Evolutionary conservation across 176 grass and related monocot species (phyloP), one percentile per base, ranked within the genome.

Genomic region (Oropetium thomaeum): DNA sequence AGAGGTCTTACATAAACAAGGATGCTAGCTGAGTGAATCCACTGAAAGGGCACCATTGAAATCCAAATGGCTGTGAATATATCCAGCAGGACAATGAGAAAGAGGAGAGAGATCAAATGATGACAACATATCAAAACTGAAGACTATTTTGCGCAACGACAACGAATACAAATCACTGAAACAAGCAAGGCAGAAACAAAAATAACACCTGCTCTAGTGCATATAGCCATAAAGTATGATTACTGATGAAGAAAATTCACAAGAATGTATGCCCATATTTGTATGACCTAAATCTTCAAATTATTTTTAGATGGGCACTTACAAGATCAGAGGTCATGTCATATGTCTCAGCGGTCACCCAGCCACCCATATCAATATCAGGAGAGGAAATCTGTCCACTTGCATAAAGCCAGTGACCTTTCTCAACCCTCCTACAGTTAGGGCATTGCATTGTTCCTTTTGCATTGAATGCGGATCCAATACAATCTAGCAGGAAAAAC

Each of bases 381-480:
- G 84, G 44, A 65, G 93, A 80, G 40, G 88, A 82, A 77, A 76
- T 68, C 53, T 91, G 76, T 5, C 90, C 88, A 61, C 75, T 91
- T 69, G 90, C 84, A 69, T 85, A 96, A 74, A 96, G 89, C 92
- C 92, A 96, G 42, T 76, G 78, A 30, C 92, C 92, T 89, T 91
- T 92, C 83, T 96, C 92, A 62, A 96, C 80, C 84, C 84, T 96
- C 69, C 92, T 77, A 83, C 92, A 96, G 65, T 96, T 96, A 34
- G 92, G 92, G 80, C 92, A 96, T 65, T 96, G 92, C 92, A 96
- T 96, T 42, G 75, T 66, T 23, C 92, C 92, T 86, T 99, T 99
- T 74, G 89, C 91, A 88, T 99, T 99, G 87, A 99, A 99, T 80
- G 96, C 96, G 2, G 96, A 99, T 32, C 96, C 96, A 73, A 95